Base-by-base conservation (phyloP, 106 monocot genomes). In the Amphibolis antarctica region DNA sequence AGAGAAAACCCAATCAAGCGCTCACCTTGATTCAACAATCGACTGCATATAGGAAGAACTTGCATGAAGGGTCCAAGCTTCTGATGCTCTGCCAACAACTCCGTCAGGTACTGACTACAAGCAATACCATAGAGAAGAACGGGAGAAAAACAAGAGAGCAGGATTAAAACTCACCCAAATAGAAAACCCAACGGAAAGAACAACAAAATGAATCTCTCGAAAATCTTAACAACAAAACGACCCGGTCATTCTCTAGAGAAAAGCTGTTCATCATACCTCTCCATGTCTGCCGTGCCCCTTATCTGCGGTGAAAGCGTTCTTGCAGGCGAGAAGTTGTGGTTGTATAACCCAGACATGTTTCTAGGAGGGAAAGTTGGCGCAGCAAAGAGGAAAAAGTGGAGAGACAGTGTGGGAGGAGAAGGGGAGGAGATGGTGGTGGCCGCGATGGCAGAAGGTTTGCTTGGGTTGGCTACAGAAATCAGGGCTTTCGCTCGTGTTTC, bases 21-120 rank as follows among this genome's bases (percentile, higher is more conserved):
- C 75, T 69, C 61, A 94, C 94, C 94, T 84, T 94, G 94, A 79
- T 72, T 89, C 62, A 94, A 64, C 62, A 94, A 62, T 28, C 75
- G 68, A 70, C 75, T 89, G 72, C 94, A 94, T 73, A 89, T 78
- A 14, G 94, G 94, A 61, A 94, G 86, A 55, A 94, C 86, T 75
- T 89, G 86, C 86, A 89, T 71, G 79, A 94, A 94, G 28, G 93
- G 93, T 21, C 86, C 86, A 65, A 94, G 86, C 77, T 94, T 94
- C 69, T 94, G 89, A 69, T 84, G 85, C 79, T 94, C 94, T 53
- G 81, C 77, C 57, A 94, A 71, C 68, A 94, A 67, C 79, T 94
- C 89, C 59, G 84, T 76, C 83, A 94, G 79, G 84, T 94, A 94
- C 74, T 94, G 86, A 78, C 94, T 89, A 62, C 10, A 29, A 72